Evolutionary conservation across 768 basidiomycete species (phyloP), one percentile per base, ranked within the genome.

Genomic region (Pulveroboletus sp.): DNA sequence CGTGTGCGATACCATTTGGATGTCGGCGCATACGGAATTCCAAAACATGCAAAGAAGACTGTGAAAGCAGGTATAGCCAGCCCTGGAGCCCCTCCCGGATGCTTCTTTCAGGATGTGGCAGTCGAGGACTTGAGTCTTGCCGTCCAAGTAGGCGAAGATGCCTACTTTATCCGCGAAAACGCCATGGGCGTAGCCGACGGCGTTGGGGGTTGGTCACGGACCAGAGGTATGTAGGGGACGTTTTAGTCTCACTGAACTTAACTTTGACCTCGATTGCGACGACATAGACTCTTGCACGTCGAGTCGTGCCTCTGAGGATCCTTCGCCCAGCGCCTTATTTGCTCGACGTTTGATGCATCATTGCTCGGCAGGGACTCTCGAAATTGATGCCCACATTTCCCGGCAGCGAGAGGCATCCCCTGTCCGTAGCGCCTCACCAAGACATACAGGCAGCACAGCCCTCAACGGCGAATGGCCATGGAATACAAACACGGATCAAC

Each of bases 151-250:
- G 93, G 93, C 36, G 93, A 97, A 66, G 93, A 97, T 61, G 89
- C 93, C 5, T 95, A 93, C 62, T 91, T 91, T 54, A 70, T 90
- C 6, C 73, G 80, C 6, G 79, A 84, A 50, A 88, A 93, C 62
- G 89, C 91, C 6, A 85, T 98, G 75, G 94, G 94, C 15, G 86
- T 98, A 8, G 91, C 93, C 4, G 94, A 97, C 63, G 94, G 94
- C 28, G 94, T 97, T 0, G 94, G 94, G 0, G 93, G 93, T 0
- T 96, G 93, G 93, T 77, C 84, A 8, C 68, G 73, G 50, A 61
- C 66, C 33, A 75, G 59, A 50, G 67, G 64, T 61, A 49, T 65
- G 73, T 75, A 58, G 17, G 69, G 59, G 10, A 49, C 53, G 27
- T 26, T 31, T 45, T 9, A 5, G 8, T 33, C 4, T 17, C 11